phyloP scores from a whole-genome alignment of 148 eudicot species.

The Rhododendron molle region DNA sequence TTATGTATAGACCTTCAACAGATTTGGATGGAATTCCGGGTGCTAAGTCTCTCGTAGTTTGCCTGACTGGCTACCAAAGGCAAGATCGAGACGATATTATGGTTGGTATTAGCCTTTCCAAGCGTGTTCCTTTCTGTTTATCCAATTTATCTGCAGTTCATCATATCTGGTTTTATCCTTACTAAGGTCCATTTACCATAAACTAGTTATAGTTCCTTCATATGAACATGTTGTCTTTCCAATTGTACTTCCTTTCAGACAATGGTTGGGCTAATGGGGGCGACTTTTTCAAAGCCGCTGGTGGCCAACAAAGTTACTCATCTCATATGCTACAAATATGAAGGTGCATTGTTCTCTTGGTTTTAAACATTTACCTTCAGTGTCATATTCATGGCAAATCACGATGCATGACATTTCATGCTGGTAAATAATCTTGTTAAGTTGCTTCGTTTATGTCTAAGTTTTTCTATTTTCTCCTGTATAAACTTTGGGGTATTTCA shows the following conservation, averaged over 20 bases:
- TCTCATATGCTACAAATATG: constrained; percentile 89
- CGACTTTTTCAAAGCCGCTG: constrained; percentile 78
- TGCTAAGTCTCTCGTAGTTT: constrained; percentile 58
- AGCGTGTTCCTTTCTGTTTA: neutral
- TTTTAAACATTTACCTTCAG: neutral
- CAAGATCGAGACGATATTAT: constrained; percentile 76
- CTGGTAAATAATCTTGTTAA: neutral
- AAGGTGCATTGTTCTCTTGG: constrained; percentile 34
- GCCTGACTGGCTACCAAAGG: constrained; percentile 87
- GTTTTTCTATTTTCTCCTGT: neutral
- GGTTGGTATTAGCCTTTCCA: constrained; percentile 35
- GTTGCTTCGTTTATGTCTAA: neutral
- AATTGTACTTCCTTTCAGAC: constrained; percentile 29
- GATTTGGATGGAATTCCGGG: constrained; percentile 78
- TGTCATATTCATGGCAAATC: neutral
- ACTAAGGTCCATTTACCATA: neutral
- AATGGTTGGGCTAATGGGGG: constrained; percentile 81
- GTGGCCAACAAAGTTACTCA: constrained; percentile 77
- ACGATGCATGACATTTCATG: neutral
- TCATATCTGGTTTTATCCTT: neutral
- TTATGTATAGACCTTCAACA: constrained; percentile 68
- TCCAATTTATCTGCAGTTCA: neutral
- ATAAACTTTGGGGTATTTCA: neutral
- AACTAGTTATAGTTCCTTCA: neutral
- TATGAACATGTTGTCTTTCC: neutral